Evolutionary conservation across 2,329 filamentous ascomycete genomes (phyloP), one percentile per base, ranked within the genome.

Genomic region (Epichloe sp.): DNA sequence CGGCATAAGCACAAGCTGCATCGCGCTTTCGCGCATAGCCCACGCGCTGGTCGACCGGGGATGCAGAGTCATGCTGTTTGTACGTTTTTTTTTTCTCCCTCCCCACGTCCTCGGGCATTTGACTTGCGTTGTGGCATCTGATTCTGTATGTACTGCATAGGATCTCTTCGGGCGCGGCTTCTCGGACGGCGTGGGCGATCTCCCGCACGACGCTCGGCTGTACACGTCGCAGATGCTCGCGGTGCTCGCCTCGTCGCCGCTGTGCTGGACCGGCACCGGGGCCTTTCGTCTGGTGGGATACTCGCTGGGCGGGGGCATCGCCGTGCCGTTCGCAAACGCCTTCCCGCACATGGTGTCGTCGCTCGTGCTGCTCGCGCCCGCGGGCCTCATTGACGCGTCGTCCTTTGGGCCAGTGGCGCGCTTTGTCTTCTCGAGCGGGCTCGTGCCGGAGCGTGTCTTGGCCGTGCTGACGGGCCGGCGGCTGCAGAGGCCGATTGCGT

Each of bases 1-100:
- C 63, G 88, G 88, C 44, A 91, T 94, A 62, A 88, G 83, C 54
- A 94, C 87, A 0, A 85, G 88, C 0, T 88, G 85, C 64, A 78
- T 90, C 58, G 82, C 86, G 1, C 72, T 93, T 15, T 76, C 77
- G 26, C 77, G 76, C 44, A 66, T 94, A 36, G 85, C 87, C 31
- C 72, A 82, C 58, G 75, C 73, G 19, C 73, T 94, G 21, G 86
- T 78, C 3, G 72, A 77, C 40, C 76, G 76, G 48, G 86, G 87
- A 35, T 90, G 81, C 62, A 78, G 88, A 42, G 87, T 95, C 12
- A 82, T 95, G 80, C 71, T 93, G 4, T 93, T 89, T 63, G 77
- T 79, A 64, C 58, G 73, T 58, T 47, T 6, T 23, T 2, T 19
- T 47, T 6, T 23, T 2, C 2, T 2, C 23, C 5, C 23, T 5